phyloP scores from a whole-genome alignment of 2,329 filamentous ascomycete species.

The Aaosphaeria arxii region DNA sequence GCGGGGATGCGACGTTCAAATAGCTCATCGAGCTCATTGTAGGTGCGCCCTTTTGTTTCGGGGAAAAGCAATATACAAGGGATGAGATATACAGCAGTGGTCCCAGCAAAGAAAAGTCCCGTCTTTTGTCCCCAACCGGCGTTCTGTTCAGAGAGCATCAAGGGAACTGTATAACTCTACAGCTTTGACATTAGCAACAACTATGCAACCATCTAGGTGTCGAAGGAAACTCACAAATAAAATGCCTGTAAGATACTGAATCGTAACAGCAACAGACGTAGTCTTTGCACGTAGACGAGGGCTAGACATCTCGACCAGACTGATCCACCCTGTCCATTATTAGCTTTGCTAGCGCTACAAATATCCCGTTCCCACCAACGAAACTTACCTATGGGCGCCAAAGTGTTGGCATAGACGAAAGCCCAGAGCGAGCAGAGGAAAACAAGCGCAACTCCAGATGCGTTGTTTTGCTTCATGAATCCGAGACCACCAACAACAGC shows the following conservation, averaged over 20 bases:
- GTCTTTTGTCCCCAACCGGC: slow-evolving; percentile 43
- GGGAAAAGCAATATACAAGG: slow-evolving; percentile 77
- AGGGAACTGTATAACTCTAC: slow-evolving; percentile 3
- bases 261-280: slow-evolving; percentile 4
- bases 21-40: slow-evolving; percentile 79
- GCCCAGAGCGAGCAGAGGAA: slow-evolving; percentile 3
- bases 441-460: slow-evolving; percentile 2
- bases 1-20: slow-evolving; percentile 56
- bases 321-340: slow-evolving; percentile 2
- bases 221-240: neutral
- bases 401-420: slow-evolving; percentile 5
- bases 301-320: slow-evolving; percentile 4
- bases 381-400: slow-evolving; percentile 4
- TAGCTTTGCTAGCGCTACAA: neutral
- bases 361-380: neutral
- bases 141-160: slow-evolving; percentile 6
- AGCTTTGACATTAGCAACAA: neutral
- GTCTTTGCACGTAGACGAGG: slow-evolving; percentile 4
- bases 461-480: slow-evolving; percentile 4
- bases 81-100: slow-evolving; percentile 71
- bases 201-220: neutral
- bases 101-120: slow-evolving; percentile 79
- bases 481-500: slow-evolving; percentile 4
- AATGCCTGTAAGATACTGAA: slow-evolving; percentile 4
- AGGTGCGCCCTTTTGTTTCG: slow-evolving; percentile 75